These are phyloP conservation scores for Cymodocea nodosa DNA, from an alignment of 116 monocot genomes.

Conservation along the genomic window DNA sequence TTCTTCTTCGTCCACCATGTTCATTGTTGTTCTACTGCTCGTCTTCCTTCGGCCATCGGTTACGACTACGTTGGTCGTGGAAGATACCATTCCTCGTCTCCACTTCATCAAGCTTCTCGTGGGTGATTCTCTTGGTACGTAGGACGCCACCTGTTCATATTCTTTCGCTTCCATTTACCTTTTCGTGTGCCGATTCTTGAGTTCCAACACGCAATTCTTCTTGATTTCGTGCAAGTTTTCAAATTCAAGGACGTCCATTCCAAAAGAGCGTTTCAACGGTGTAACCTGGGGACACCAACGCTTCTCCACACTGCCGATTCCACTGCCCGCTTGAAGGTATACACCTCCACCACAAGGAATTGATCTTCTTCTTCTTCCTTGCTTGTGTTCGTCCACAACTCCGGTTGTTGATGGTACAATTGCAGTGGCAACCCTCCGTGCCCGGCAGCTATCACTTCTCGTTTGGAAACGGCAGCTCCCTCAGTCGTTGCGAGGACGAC, in stretches of 20 bases:
- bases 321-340: constrained; percentile 11
- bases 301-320: constrained; percentile 6
- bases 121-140: constrained; percentile 19
- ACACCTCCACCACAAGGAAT: neutral
- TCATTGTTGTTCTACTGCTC: neutral
- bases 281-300: constrained; percentile 7
- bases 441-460: constrained; percentile 26
- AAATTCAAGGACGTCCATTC: constrained; percentile 12
- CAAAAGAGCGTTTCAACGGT: constrained; percentile 12
- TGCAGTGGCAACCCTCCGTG: constrained; percentile 20
- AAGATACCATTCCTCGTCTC: neutral
- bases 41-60: neutral
- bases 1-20: neutral
- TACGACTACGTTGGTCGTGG: neutral
- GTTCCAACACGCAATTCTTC: too few species aligned
- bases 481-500: neutral
- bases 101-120: constrained; percentile 4
- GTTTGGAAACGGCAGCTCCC: neutral
- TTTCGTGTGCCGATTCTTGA: too few species aligned
- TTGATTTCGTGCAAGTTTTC: constrained; percentile 14
- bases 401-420: neutral
- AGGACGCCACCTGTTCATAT: too few species aligned
- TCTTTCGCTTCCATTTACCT: too few species aligned
- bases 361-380: neutral
- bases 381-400: neutral